phyloP scores from a whole-genome alignment of 192 early-diverging fungal genomes.

The Linnemannia hyalina region DNA sequence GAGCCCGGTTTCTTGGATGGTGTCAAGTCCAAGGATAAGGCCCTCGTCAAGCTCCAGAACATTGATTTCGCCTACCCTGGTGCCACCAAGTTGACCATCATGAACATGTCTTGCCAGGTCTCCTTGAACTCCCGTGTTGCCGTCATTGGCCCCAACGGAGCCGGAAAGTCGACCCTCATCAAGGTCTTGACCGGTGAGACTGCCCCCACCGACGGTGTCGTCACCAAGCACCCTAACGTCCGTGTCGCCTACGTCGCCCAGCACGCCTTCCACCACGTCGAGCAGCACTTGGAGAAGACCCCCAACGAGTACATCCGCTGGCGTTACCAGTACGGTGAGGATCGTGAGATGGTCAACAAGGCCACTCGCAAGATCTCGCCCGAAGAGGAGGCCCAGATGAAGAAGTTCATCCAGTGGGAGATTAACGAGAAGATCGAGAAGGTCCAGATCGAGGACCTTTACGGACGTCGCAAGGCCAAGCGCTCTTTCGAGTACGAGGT shows the following conservation, averaged over 20 bases:
- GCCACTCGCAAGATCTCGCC: constrained; percentile 76
- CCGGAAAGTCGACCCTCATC: constrained; percentile 61
- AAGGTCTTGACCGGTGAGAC: constrained; percentile 86
- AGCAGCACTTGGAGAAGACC: constrained; percentile 79
- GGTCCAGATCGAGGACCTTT: constrained; percentile 65
- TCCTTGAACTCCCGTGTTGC: constrained; percentile 85
- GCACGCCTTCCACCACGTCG: constrained; percentile 90
- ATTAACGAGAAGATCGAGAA: constrained; percentile 63
- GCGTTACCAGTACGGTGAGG: constrained; percentile 83
- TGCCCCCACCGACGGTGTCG: constrained; percentile 75
- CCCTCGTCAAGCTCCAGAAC: constrained; percentile 83
- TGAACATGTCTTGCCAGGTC: constrained; percentile 71
- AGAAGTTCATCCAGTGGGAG: constrained; percentile 59
- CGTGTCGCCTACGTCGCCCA: constrained; percentile 89
- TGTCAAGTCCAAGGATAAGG: constrained; percentile 80
- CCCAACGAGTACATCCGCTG: constrained; percentile 77
- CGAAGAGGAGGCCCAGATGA: constrained; percentile 68
- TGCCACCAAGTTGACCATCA: constrained; percentile 68
- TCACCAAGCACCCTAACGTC: constrained; percentile 88
- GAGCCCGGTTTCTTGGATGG: constrained; percentile 81
- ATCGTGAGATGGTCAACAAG: constrained; percentile 84
- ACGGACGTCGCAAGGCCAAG: constrained; percentile 80
- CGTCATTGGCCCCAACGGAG: constrained; percentile 75
- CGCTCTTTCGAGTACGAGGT: constrained; percentile 75
- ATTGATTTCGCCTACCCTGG: constrained; percentile 81